Conservation (phyloP, 225 moss, liverwort and hornwort species). For the Polytrichum commune region DNA sequence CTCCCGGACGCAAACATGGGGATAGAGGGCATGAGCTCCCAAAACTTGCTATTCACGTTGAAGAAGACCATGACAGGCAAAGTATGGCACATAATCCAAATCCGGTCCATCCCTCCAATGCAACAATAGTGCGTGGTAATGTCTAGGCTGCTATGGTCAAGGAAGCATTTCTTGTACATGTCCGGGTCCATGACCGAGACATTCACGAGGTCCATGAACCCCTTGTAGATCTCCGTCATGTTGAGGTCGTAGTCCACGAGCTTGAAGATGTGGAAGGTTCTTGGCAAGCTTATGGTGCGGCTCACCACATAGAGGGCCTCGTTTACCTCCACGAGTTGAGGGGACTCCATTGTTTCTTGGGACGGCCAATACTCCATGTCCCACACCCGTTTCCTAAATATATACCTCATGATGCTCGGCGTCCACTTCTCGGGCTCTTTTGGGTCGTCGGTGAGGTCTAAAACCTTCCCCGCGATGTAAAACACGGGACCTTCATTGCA, state of each 20-base stretch:
- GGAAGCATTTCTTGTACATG: constrained; percentile 42
- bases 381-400: constrained; percentile 25
- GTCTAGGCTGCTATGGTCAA: constrained; percentile 23
- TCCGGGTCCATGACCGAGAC: constrained; percentile 28
- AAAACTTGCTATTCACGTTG: constrained; percentile 24
- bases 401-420: constrained; percentile 19
- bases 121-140: constrained; percentile 40
- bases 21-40: constrained; percentile 47
- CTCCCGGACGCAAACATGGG: constrained; percentile 29
- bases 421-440: constrained; percentile 19
- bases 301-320: constrained; percentile 20
- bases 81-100: constrained; percentile 48
- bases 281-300: constrained; percentile 29
- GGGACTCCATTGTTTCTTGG: constrained; percentile 45
- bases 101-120: constrained; percentile 33
- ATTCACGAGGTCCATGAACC: constrained; percentile 44
- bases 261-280: constrained; percentile 45
- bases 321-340: constrained; percentile 40
- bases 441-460: constrained; percentile 6
- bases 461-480: constrained; percentile 22
- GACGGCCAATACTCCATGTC: constrained; percentile 47
- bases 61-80: constrained; percentile 32
- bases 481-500: constrained; percentile 23
- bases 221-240: constrained; percentile 25
- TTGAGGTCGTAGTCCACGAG: constrained; percentile 47